Conservation (phyloP, 2,329 filamentous ascomycete genomes). For the Pseudogymnoascus sp. region DNA sequence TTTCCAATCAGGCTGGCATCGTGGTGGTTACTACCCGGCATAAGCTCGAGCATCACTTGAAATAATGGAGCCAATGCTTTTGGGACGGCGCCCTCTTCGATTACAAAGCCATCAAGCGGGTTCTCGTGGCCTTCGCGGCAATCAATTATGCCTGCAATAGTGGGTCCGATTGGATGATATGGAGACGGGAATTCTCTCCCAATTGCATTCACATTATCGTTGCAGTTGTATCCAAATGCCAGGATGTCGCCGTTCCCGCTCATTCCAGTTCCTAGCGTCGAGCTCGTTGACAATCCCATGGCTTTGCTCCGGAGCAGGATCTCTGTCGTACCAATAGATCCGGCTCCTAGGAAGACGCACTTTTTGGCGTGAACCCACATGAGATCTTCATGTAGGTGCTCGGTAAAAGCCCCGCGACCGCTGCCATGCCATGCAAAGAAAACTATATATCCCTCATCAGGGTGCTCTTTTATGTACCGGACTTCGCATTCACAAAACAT, state of each 20-base stretch:
- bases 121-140: slow-evolving; percentile 45
- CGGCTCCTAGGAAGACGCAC: slow-evolving; percentile 60
- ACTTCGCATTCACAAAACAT: slow-evolving; percentile 66
- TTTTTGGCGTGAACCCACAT: slow-evolving; percentile 62
- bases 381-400: slow-evolving; percentile 49
- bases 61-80: slow-evolving; percentile 48
- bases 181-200: slow-evolving; percentile 43
- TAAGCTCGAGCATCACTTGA: slow-evolving; percentile 48
- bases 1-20: slow-evolving; percentile 35
- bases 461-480: slow-evolving; percentile 50
- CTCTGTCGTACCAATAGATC: slow-evolving; percentile 58
- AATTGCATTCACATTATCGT: slow-evolving; percentile 49
- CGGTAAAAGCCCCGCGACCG: slow-evolving; percentile 47
- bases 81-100: slow-evolving; percentile 57
- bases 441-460: slow-evolving; percentile 50
- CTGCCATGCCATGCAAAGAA: slow-evolving; percentile 59
- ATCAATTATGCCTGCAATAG: slow-evolving; percentile 57
- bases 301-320: slow-evolving; percentile 55
- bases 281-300: slow-evolving; percentile 51
- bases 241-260: slow-evolving; percentile 62
- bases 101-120: slow-evolving; percentile 54
- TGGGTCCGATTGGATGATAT: slow-evolving; percentile 51
- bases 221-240: slow-evolving; percentile 57
- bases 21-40: slow-evolving; percentile 40
- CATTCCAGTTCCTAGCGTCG: slow-evolving; percentile 51